Conservation (phyloP, 176 grass and related monocot genomes). For the Aegilops bicornis region DNA sequence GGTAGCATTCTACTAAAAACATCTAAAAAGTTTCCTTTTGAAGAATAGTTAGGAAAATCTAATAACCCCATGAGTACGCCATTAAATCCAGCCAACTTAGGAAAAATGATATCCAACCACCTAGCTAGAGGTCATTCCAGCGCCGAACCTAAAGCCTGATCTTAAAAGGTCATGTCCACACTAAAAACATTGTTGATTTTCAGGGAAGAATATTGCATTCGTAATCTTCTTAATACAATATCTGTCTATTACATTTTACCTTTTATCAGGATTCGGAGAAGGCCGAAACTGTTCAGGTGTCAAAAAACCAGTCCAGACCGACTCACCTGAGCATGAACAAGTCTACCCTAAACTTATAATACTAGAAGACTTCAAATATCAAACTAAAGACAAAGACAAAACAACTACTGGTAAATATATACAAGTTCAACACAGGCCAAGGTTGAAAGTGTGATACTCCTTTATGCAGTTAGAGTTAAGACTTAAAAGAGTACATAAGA, state of each 20-base stretch:
- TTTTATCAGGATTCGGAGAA: not conserved
- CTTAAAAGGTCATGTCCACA: not conserved
- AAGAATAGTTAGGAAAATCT: not conserved
- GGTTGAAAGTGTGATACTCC: not conserved
- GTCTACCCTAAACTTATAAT: constrained; percentile 13
- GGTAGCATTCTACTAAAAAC: not conserved
- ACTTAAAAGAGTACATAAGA: constrained; percentile 6
- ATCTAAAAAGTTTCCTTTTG: not conserved
- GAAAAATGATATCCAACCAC: not conserved
- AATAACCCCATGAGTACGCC: not conserved
- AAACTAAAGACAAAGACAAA: constrained; percentile 14
- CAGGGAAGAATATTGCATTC: not conserved
- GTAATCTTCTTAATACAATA: not conserved
- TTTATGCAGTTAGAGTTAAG: not conserved
- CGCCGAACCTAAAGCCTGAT: not conserved
- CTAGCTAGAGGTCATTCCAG: not conserved
- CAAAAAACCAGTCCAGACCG: too few species aligned
- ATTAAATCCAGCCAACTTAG: constrained; percentile 7
- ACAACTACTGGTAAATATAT: not conserved
- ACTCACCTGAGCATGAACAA: not conserved
- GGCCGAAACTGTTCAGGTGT: not conserved
- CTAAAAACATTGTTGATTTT: not conserved
- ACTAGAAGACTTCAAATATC: constrained; percentile 9
- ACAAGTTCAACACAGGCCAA: constrained; percentile 13
- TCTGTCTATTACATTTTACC: not conserved